Evolutionary conservation across 192 early-diverging fungal genomes (phyloP).

Genomic region (Podila epicladia): DNA sequence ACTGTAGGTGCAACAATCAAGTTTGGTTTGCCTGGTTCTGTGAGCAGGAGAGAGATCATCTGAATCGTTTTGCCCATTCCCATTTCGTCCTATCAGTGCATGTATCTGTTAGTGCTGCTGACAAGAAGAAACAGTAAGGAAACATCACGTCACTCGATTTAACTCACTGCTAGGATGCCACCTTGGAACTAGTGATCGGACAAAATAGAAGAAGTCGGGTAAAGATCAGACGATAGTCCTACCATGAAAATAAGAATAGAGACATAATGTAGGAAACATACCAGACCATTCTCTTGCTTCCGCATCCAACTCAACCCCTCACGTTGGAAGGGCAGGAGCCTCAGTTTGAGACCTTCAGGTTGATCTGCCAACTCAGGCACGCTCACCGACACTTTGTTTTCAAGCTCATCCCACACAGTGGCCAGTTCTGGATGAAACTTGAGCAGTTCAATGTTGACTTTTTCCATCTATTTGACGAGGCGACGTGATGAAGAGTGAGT

Average conservation of each 20-base stretch:
- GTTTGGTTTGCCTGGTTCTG: slow-evolving; percentile 73
- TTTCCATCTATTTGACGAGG: slow-evolving; percentile 42
- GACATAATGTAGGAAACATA: slow-evolving; percentile 6
- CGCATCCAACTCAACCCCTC: slow-evolving; percentile 89
- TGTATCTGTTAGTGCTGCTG: neutral
- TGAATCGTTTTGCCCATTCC: slow-evolving; percentile 97
- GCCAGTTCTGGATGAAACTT: slow-evolving; percentile 67
- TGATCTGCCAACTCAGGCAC: slow-evolving; percentile 63
- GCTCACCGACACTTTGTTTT: slow-evolving; percentile 30
- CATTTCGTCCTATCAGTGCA: slow-evolving; percentile 78
- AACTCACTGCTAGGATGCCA: slow-evolving; percentile 76
- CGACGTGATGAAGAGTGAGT: neutral
- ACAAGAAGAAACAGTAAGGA: neutral
- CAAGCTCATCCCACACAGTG: slow-evolving; percentile 69
- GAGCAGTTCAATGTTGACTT: slow-evolving; percentile 38
- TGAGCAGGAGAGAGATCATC: slow-evolving; percentile 82
- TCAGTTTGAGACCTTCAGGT: slow-evolving; percentile 72
- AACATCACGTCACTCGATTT: neutral
- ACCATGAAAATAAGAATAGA: slow-evolving; percentile 10
- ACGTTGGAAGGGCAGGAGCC: slow-evolving; percentile 89
- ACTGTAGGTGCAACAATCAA: slow-evolving; percentile 90
- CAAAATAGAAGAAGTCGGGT: neutral
- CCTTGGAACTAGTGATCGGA: slow-evolving; percentile 64
- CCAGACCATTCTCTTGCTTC: slow-evolving; percentile 70
- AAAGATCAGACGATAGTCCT: neutral